A percentile compares a stretch with the other conserved stretches of the same genome.
Conservation (phyloP, 148 eudicot genomes). For the Limonium bicolor region DNA sequence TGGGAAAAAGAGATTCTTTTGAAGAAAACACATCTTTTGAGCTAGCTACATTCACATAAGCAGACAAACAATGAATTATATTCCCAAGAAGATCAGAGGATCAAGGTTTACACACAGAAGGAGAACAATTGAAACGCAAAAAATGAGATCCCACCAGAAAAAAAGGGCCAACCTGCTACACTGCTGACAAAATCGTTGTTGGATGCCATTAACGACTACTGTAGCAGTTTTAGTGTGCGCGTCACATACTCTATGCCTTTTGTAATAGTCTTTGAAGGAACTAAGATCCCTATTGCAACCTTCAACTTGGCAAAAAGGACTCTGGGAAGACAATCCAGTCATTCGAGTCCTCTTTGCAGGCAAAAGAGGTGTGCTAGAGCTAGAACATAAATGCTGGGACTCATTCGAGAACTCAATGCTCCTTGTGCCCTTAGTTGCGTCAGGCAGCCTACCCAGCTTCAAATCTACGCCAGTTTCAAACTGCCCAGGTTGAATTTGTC, state of each 20-base stretch:
- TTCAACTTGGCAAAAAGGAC: constrained; percentile 53
- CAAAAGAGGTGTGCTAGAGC: constrained; percentile 19
- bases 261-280: constrained; percentile 58
- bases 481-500: background rate
- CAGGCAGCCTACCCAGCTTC: constrained; percentile 43
- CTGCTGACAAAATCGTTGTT: constrained; percentile 95
- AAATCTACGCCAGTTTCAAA: constrained; percentile 20
- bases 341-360: constrained; percentile 31
- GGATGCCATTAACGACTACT: constrained; percentile 74
- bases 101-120: no score
- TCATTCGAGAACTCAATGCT: constrained; percentile 11
- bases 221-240: constrained; percentile 63
- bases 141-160: no score
- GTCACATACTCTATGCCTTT: constrained; percentile 89
- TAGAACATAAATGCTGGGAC: constrained; percentile 8
- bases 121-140: no score
- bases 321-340: constrained; percentile 18
- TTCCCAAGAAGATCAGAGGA: no score
- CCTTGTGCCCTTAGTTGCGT: constrained; percentile 7
- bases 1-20: no score
- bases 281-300: constrained; percentile 73
- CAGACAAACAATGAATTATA: no score
- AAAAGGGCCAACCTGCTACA: constrained; percentile 79
- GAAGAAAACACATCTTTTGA: no score
- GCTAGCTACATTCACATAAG: no score